phyloP scores from a whole-genome alignment of 139 green algal genomes.

The Diplosphaera chodatii region DNA sequence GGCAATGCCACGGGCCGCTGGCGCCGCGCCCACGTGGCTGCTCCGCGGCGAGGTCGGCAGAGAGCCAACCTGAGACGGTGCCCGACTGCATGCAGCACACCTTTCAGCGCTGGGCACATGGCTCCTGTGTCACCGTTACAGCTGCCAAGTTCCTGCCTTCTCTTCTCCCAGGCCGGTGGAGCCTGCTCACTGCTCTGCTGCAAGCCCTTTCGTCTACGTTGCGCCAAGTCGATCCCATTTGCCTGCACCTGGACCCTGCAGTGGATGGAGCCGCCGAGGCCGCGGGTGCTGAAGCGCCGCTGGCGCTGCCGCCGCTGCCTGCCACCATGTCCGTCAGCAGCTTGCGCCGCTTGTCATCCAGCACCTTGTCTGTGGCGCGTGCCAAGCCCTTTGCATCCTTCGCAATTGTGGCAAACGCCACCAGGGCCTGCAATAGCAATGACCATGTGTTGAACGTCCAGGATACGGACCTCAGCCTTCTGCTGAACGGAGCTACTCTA shows the following conservation, averaged over 20 bases:
- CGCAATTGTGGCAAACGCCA: constrained; percentile 41
- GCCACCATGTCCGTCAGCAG: constrained; percentile 66
- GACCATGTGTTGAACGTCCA: too few species aligned
- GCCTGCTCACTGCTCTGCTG: too few species aligned
- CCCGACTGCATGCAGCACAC: not conserved
- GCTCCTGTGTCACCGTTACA: too few species aligned
- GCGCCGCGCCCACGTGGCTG: not conserved
- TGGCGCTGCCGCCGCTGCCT: constrained; percentile 23
- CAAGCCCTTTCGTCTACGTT: too few species aligned
- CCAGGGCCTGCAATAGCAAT: constrained; percentile 56
- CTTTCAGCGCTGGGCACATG: too few species aligned
- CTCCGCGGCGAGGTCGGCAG: not conserved
- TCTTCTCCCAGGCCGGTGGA: too few species aligned
- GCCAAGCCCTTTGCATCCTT: not conserved
- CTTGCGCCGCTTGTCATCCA: constrained; percentile 74
- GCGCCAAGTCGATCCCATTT: too few species aligned
- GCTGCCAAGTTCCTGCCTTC: too few species aligned
- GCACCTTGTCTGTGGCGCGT: constrained; percentile 28
- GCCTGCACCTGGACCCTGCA: not conserved
- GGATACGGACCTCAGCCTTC: too few species aligned
- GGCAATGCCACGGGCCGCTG: not conserved
- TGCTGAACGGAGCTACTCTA: too few species aligned
- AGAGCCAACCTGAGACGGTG: not conserved
- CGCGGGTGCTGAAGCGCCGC: not conserved
- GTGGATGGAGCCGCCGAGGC: not conserved